phyloP scores from a whole-genome alignment of 805 yeast genomes.

The Ogataea trehalophila region DNA sequence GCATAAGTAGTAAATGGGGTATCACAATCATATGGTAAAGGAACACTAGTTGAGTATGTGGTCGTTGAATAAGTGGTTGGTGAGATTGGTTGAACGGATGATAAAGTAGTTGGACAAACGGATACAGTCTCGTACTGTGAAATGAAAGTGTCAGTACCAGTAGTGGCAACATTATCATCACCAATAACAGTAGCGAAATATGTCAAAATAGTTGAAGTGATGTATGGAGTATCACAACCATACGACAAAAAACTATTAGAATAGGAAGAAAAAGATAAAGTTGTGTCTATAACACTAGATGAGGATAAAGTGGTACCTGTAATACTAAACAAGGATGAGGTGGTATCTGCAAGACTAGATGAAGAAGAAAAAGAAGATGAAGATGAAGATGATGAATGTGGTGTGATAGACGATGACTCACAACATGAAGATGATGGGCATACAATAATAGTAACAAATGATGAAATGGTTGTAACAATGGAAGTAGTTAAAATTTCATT shows the following conservation, averaged over 20 bases:
- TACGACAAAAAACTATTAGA: not conserved
- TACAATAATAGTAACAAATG: not conserved
- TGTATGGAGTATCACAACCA: not conserved
- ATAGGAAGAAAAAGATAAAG: not conserved
- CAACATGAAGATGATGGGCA: not conserved
- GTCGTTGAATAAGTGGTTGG: not conserved
- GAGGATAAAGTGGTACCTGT: not conserved
- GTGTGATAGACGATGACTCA: slow-evolving; percentile 1
- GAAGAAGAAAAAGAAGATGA: slow-evolving; percentile 6
- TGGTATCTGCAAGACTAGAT: not conserved
- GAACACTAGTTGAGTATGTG: too few species aligned
- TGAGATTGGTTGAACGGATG: not conserved
- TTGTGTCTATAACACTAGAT: not conserved
- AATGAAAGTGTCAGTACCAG: not conserved
- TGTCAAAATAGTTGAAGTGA: not conserved
- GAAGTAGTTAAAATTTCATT: slow-evolving; percentile 3
- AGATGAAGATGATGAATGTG: slow-evolving; percentile 6
- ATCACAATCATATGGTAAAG: not conserved
- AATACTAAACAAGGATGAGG: not conserved
- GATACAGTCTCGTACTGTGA: not conserved
- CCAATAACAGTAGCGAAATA: not conserved
- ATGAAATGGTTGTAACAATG: slow-evolving; percentile 1
- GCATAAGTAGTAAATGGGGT: too few species aligned
- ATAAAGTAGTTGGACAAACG: not conserved
- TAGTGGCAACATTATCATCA: not conserved